phyloP scores from a whole-genome alignment of 2,329 filamentous ascomycete genomes.

The Sporothrix curviconia region DNA sequence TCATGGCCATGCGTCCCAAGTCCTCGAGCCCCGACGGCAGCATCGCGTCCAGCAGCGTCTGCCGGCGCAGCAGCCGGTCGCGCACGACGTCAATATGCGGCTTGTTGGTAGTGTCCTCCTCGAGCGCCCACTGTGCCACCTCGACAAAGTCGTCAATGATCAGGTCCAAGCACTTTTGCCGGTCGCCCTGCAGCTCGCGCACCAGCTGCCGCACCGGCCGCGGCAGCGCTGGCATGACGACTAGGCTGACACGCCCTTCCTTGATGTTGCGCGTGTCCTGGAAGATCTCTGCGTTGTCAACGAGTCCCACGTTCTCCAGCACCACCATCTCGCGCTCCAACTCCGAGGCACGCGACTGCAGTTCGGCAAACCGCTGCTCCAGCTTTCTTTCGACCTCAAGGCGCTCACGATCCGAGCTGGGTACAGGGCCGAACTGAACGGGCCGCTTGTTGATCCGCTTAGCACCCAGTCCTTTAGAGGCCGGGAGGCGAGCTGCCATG shows the following conservation, averaged over 20 bases:
- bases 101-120: background rate
- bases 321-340: constrained; percentile 16
- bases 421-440: background rate
- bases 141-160: constrained; percentile 17
- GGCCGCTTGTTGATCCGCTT: background rate
- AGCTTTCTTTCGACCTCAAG: constrained; percentile 1
- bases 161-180: constrained; percentile 9
- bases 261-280: constrained; percentile 12
- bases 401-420: background rate
- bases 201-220: constrained; percentile 18
- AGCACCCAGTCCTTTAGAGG: background rate
- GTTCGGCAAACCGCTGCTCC: background rate
- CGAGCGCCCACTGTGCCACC: constrained; percentile 16
- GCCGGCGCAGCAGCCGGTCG: constrained; percentile 15
- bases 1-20: constrained; percentile 15
- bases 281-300: constrained; percentile 4
- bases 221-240: constrained; percentile 12
- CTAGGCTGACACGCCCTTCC: constrained; percentile 11
- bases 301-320: constrained; percentile 8
- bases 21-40: constrained; percentile 12
- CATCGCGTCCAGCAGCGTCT: constrained; percentile 17
- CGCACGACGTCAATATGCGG: constrained; percentile 11
- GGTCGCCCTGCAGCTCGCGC: constrained; percentile 11
- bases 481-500: constrained; percentile 3
- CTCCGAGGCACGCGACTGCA: constrained; percentile 9